Base-by-base conservation (phyloP, 1,284 basidiomycete genomes). In the Pyrrhoderma lamaoense region DNA sequence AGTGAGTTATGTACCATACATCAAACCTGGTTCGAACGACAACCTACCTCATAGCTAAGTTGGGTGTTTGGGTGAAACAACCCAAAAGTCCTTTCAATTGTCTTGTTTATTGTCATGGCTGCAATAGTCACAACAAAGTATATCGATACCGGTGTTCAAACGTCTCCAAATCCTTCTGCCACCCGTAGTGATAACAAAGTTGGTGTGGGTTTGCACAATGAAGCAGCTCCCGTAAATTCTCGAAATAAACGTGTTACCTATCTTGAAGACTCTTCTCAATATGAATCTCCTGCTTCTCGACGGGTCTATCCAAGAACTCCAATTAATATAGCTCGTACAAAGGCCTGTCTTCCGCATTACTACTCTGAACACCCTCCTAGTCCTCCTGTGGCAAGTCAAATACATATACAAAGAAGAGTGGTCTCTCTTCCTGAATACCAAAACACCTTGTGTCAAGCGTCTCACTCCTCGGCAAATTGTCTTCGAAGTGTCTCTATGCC, bases 401-500 rank as follows among this genome's bases (percentile, higher is more conserved):
- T 27, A n/a, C 36, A 22, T 8, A 13, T 34, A 8, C 44, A 47
- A 39, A 31, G 49, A 19, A 46, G 53, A 27, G 35, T 55, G 21
- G 45, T 55, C 18, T 55, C 53, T 34, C 40, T 55, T 22, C 53
- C 53, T 25, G 50, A 49, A 23, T 22, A 46, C 13, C 36, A 34
- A 27, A 44, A 27, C 2, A 2, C 23, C 3, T 25, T 44, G 13
- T 40, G 47, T 16, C n/a, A 23, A 13, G 9, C 47, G 25, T 39
- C 53, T 18, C 45, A 35, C 37, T 47, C 49, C 5, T 22, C 38
- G 4, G n/a, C 34, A 16, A 14, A 44, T n/a, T 34, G 34, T 19
- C 25, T 45, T 40, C 45, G 53, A 36, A 55, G 39, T 44, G 53
- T 55, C 34, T 55, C 53, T 36, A 55, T 55, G 53, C 53, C 49